Conservation (phyloP, 192 early-diverging fungal genomes). For the Linnemannia elongata region DNA sequence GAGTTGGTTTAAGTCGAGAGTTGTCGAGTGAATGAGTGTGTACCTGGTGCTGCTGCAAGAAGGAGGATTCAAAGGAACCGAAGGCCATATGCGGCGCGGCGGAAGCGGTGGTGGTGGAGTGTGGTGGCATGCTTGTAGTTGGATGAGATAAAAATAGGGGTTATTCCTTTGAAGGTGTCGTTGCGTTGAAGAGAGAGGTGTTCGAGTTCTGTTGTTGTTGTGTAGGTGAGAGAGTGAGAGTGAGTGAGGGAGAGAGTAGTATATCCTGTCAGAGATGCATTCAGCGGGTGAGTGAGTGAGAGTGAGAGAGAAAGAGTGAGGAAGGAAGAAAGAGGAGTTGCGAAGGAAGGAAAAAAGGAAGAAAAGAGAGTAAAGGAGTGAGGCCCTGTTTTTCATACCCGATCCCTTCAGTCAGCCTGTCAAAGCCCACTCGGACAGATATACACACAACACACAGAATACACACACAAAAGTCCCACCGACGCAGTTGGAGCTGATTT, state of each 20-base stretch:
- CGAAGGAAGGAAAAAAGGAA: neutral
- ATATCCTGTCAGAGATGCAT: slow-evolving; percentile 8
- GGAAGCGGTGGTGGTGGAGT: slow-evolving; percentile 18
- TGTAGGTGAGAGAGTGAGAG: neutral
- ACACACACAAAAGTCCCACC: neutral
- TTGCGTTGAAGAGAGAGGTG: neutral
- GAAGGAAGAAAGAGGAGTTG: neutral
- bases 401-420: neutral
- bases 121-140: slow-evolving; percentile 37
- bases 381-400: neutral
- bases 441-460: too few relatives aligned
- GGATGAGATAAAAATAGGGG: neutral
- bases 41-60: slow-evolving; percentile 39
- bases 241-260: neutral
- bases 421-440: neutral
- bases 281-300: neutral
- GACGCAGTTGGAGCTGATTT: slow-evolving; percentile 1
- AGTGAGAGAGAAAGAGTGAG: neutral
- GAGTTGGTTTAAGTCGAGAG: neutral
- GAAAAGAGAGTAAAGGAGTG: neutral
- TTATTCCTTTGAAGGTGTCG: neutral
- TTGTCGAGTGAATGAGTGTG: neutral
- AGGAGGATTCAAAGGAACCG: slow-evolving; percentile 13
- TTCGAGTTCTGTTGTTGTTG: neutral
- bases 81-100: slow-evolving; percentile 3